These are phyloP conservation scores for Phoma herbarum DNA, from an alignment of 2,329 filamentous ascomycete genomes.

Conservation along the genomic window DNA sequence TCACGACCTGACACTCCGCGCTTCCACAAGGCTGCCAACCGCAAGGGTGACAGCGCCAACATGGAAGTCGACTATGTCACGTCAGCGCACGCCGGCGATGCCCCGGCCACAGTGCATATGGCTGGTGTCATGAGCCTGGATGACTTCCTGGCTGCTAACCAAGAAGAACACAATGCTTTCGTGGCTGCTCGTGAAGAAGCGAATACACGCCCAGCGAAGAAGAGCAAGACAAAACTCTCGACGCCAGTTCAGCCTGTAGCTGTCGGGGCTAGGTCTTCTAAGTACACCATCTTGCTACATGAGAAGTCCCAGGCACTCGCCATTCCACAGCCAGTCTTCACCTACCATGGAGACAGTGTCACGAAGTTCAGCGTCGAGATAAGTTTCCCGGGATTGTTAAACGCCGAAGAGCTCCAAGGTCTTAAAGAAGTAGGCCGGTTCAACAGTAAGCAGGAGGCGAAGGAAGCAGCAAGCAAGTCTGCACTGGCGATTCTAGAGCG, in stretches of 20 bases:
- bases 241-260: slow-evolving; percentile 26
- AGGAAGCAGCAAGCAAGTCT: slow-evolving; percentile 51
- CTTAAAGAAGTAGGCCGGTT: slow-evolving; percentile 38
- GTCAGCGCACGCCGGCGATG: background rate
- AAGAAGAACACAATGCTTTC: slow-evolving; percentile 17
- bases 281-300: slow-evolving; percentile 31
- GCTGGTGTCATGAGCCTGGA: slow-evolving; percentile 31
- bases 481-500: slow-evolving; percentile 40
- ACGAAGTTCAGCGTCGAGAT: slow-evolving; percentile 36
- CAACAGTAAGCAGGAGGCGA: slow-evolving; percentile 55
- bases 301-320: slow-evolving; percentile 39
- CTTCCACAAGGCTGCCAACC: background rate
- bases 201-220: slow-evolving; percentile 18
- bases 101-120: slow-evolving; percentile 4
- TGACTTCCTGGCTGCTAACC: slow-evolving; percentile 29
- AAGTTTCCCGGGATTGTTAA: slow-evolving; percentile 30
- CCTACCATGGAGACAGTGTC: slow-evolving; percentile 21
- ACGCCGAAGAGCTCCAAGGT: slow-evolving; percentile 25
- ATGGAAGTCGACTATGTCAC: slow-evolving; percentile 24
- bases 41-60: slow-evolving; percentile 6
- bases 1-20: slow-evolving; percentile 6
- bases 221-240: slow-evolving; percentile 5
- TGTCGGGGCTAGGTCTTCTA: slow-evolving; percentile 31
- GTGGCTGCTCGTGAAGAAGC: slow-evolving; percentile 19
- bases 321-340: slow-evolving; percentile 34